Evolutionary conservation across 176 grass and related monocot genomes (phyloP).

Genomic region (Zoysia pacifica): DNA sequence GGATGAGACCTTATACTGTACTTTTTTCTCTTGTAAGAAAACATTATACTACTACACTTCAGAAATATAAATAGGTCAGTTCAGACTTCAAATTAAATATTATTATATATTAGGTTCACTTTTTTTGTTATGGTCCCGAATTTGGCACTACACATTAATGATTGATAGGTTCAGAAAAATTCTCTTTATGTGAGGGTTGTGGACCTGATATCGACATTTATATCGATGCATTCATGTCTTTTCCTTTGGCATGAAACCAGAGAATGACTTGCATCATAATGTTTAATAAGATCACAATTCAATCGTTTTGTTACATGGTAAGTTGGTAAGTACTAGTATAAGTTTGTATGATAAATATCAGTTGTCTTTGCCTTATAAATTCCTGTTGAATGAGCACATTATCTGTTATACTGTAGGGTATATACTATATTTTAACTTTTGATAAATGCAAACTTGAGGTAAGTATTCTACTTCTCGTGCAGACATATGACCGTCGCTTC

Average conservation of each 20-base stretch:
- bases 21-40: background rate
- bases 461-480: constrained; percentile 38
- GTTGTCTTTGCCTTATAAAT: background rate
- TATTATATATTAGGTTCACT: constrained; percentile 6
- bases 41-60: background rate
- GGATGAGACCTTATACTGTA: background rate
- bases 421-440: background rate
- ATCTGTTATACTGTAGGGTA: background rate
- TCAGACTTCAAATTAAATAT: constrained; percentile 1
- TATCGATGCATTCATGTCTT: constrained; percentile 18
- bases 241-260: constrained; percentile 10
- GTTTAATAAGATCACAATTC: background rate
- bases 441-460: background rate
- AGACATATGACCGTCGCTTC: constrained; percentile 85
- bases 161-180: constrained; percentile 21
- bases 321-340: background rate
- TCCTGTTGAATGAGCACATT: constrained; percentile 1
- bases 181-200: constrained; percentile 5
- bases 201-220: constrained; percentile 23
- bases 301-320: background rate
- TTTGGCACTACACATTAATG: constrained; percentile 22
- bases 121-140: constrained; percentile 2
- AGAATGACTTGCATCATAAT: background rate
- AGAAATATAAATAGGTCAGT: constrained; percentile 4
- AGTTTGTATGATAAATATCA: constrained; percentile 9